Evolutionary conservation across 805 yeast species (phyloP).

Genomic region (Lachancea kluyveri): DNA sequence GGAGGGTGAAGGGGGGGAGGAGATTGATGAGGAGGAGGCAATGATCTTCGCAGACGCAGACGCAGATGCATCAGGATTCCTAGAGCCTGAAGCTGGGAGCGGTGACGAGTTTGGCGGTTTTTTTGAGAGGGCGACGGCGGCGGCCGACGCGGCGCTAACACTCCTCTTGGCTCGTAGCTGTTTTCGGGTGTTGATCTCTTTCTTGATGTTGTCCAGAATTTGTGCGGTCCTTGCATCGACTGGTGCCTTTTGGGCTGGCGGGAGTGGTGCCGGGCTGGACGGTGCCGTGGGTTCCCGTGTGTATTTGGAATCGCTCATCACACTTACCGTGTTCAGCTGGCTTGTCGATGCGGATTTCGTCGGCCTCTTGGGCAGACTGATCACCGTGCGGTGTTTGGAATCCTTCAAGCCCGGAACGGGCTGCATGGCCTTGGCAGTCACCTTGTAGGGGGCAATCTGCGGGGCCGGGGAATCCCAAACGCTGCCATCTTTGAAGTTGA

Average conservation of each 20-base stretch:
- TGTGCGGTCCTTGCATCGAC: constrained; percentile 29
- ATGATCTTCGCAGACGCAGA: constrained; percentile 4
- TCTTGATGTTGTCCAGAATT: constrained; percentile 26
- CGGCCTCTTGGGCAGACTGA: constrained; percentile 16
- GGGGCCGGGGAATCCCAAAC: constrained; percentile 62
- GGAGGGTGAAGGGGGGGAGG: constrained; percentile 5
- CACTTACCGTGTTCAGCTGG: not conserved
- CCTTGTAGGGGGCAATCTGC: constrained; percentile 61
- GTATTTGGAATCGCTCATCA: not conserved
- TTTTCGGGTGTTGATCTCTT: constrained; percentile 18
- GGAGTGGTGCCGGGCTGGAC: constrained; percentile 3
- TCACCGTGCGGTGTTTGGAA: constrained; percentile 7
- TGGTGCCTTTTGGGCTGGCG: constrained; percentile 10
- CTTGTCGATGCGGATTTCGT: constrained; percentile 20
- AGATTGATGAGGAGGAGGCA: constrained; percentile 15
- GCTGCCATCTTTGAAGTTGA: constrained; percentile 49
- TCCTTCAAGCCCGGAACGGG: constrained; percentile 52
- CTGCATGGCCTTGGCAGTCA: constrained; percentile 74
- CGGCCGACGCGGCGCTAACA: constrained; percentile 20
- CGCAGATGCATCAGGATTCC: constrained; percentile 15
- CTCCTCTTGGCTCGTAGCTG: constrained; percentile 10
- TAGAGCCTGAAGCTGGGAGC: constrained; percentile 9
- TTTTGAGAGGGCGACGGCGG: constrained; percentile 18
- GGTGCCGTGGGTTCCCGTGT: not conserved
- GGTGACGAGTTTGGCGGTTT: constrained; percentile 13